phyloP scores from a whole-genome alignment of 345 rosid genomes.

The Citrus sp. region DNA sequence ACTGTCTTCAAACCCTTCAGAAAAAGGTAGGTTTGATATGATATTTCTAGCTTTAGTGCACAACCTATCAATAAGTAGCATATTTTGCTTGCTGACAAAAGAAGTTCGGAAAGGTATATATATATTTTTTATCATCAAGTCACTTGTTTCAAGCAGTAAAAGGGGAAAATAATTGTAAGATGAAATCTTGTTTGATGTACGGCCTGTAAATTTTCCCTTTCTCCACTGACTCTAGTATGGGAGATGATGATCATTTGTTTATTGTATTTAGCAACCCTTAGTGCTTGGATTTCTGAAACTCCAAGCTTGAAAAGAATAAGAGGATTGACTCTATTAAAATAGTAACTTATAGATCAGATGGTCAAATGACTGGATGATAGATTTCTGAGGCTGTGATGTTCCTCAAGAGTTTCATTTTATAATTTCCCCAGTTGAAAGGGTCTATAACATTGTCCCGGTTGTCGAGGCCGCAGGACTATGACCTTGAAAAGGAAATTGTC shows the following conservation, averaged over 20 bases:
- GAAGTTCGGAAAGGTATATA: not conserved
- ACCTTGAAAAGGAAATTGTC: not conserved
- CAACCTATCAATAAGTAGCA: not conserved
- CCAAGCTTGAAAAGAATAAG: not conserved
- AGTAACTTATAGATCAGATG: not conserved
- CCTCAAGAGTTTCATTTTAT: not conserved
- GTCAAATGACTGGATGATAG: not conserved
- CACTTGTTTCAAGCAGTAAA: not conserved
- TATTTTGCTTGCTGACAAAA: not conserved
- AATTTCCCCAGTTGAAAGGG: not conserved
- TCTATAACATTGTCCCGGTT: not conserved
- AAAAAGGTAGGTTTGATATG: constrained; percentile 52
- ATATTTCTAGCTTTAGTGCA: constrained; percentile 9
- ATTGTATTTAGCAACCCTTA: not conserved
- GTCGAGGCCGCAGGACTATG: not conserved
- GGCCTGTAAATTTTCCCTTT: not conserved
- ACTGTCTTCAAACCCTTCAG: constrained; percentile 73
- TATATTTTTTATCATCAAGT: not conserved
- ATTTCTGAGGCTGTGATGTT: not conserved
- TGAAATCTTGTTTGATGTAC: not conserved
- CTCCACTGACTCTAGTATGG: not conserved
- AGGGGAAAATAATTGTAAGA: not conserved
- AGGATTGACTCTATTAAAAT: not conserved
- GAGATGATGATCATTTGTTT: not conserved
- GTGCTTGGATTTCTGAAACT: not conserved